These are phyloP conservation scores for Cyclotella baltica DNA, from an alignment of 108 stramenopile genomes.

Conservation along the genomic window DNA sequence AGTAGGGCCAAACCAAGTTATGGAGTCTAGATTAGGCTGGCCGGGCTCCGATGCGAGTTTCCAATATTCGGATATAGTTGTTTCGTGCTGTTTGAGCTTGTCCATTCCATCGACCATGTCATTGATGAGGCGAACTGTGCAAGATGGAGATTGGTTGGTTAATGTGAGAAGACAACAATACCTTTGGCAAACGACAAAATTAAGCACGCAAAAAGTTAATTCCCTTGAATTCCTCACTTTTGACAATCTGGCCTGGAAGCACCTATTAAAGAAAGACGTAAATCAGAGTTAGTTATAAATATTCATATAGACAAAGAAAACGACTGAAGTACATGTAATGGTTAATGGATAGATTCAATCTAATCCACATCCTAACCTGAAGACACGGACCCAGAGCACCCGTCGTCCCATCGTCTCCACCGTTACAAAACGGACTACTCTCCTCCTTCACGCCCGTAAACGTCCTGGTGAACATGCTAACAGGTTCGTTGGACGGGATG, in stretches of 20 bases:
- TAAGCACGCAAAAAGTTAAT: background rate
- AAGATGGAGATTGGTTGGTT: background rate
- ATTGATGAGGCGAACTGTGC: background rate
- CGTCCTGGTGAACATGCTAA: background rate
- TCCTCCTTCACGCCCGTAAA: slow-evolving; percentile 2
- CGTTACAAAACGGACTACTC: background rate
- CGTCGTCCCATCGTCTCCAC: background rate
- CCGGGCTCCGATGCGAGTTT: background rate
- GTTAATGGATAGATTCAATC: background rate
- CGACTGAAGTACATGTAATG: no score
- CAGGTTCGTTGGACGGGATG: background rate
- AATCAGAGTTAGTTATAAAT: background rate
- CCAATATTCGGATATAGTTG: background rate
- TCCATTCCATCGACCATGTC: slow-evolving; percentile 4
- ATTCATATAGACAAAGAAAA: background rate
- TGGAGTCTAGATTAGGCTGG: background rate
- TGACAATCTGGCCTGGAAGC: background rate
- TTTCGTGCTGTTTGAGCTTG: background rate
- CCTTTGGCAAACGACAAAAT: background rate
- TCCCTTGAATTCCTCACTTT: background rate
- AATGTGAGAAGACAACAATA: background rate
- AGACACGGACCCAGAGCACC: background rate
- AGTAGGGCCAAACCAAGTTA: background rate
- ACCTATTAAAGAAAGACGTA: background rate
- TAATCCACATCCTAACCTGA: background rate